Conservation (phyloP, 768 basidiomycete genomes). For the Hydnomerulius pinastri region DNA sequence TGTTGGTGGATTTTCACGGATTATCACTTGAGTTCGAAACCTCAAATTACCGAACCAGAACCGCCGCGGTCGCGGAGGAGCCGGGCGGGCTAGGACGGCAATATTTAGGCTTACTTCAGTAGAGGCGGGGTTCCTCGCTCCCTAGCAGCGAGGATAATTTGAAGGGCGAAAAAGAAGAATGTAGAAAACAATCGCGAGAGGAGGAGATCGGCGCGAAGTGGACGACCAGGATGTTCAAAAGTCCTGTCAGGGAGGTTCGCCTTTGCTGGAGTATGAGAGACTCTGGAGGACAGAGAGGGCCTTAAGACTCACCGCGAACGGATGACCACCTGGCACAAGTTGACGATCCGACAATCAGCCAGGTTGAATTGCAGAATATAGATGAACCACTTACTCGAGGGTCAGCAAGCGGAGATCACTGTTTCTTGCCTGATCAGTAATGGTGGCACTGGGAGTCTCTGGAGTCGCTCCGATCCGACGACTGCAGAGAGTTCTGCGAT, state of each 20-base stretch:
- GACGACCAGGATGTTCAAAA: constrained; percentile 9
- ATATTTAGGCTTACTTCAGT: constrained; percentile 50
- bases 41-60: constrained; percentile 68
- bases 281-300: constrained; percentile 2
- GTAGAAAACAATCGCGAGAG: constrained; percentile 9
- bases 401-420: constrained; percentile 81
- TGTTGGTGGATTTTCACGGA: constrained; percentile 22
- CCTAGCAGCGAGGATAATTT: constrained; percentile 66
- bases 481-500: constrained; percentile 22
- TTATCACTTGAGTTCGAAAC: constrained; percentile 33
- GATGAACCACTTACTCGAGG: constrained; percentile 58
- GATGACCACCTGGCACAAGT: constrained; percentile 65
- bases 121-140: constrained; percentile 66
- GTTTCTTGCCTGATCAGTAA: constrained; percentile 78
- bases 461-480: constrained; percentile 39
- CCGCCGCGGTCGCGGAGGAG: constrained; percentile 73
- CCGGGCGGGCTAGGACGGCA: constrained; percentile 65
- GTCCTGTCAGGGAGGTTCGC: constrained; percentile 78
- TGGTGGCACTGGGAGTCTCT: constrained; percentile 49
- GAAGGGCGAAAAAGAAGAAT: constrained; percentile 37
- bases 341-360: constrained; percentile 14
- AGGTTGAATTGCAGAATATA: constrained; percentile 15
- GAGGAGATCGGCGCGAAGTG: constrained; percentile 5
- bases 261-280: constrained; percentile 40
- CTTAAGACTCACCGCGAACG: constrained; percentile 60